Base-by-base conservation (phyloP, 2,329 filamentous ascomycete genomes). In the Cercospora citrullina region DNA sequence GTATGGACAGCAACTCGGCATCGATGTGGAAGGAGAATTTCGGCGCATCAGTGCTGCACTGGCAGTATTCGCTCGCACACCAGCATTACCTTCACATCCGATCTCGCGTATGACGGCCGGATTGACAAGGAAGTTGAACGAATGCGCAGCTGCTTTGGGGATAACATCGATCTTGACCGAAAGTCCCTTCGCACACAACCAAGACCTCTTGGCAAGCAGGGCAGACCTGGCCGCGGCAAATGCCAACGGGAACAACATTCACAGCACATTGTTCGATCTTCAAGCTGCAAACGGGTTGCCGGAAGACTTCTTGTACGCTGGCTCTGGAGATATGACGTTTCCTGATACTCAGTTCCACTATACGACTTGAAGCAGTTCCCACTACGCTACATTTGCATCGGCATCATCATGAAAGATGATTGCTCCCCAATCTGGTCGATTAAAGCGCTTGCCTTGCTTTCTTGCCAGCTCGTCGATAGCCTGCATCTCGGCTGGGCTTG, bases 381-480 rank as follows among this genome's bases (percentile, higher is more conserved):
- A 10, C 36, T 62, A 68, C n/a, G 61, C 61, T 21, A 68, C 39
- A 53, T 51, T 31, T 10, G 61, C 59, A 48, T 60, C 53, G 5
- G 5, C 51, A 55, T 83, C 79, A 26, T 79, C 78, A 0, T 83
- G 83, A 60, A 84, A 85, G 8, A 85, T 77, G 63, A 83, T 83
- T 3, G 65, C 68, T 0, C 73, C 71, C 82, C 83, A 75, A 83
- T 80, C 1, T 79, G 83, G 18, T 79, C 83, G 10, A 82, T 82
- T 68, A 81, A 84, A 23, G 78, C 83, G 30, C 76, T 80, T 53
- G 78, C 82, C 8, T 79, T 80, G 0, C 76, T 63, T 79, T 70
- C 67, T 77, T 71, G n/a, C 78, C 75, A 64, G 75, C 18, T 65
- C 51, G 60, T 74, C 67, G 9, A 75, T 68, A 53, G 67, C 66